Evolutionary conservation across 352 stramenopile genomes (phyloP).

Genomic region (Globisporangium alternatum): DNA sequence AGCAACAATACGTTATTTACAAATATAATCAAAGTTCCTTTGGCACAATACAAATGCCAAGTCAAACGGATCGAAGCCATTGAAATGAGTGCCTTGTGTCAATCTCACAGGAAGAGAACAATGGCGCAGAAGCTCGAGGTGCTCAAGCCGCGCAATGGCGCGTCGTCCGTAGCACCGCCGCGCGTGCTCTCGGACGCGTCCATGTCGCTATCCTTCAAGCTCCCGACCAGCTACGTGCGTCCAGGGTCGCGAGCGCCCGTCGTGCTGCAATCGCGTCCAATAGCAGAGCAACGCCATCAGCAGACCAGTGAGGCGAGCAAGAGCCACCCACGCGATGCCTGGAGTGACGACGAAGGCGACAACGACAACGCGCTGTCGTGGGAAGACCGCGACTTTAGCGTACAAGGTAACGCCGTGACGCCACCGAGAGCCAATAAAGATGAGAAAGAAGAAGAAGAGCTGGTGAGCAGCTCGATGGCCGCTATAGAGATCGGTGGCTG

Average conservation of each 20-base stretch:
- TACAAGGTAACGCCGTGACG: not conserved
- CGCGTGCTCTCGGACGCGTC: slow-evolving; percentile 36
- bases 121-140: slow-evolving; percentile 36
- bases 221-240: slow-evolving; percentile 29
- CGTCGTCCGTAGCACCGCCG: slow-evolving; percentile 9
- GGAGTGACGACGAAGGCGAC: not conserved
- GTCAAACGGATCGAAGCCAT: too few relatives aligned
- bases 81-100: too few relatives aligned
- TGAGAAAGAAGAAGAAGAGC: not conserved
- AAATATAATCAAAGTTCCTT: too few relatives aligned
- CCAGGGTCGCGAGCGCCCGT: not conserved
- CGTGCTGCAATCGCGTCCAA: not conserved
- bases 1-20: too few relatives aligned
- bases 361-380: slow-evolving; percentile 26
- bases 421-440: not conserved
- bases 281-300: slow-evolving; percentile 1
- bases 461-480: not conserved
- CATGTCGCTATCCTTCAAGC: slow-evolving; percentile 46
- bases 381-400: slow-evolving; percentile 38
- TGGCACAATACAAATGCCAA: too few relatives aligned
- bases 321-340: slow-evolving; percentile 2
- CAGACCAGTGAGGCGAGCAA: not conserved
- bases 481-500: slow-evolving; percentile 30
- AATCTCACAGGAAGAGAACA: too few relatives aligned
- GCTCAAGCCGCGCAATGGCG: slow-evolving; percentile 29